Percentiles rank a stretch among this genome's conserved stretches.
phyloP scores from a whole-genome alignment of 768 basidiomycete genomes.

The Pisolithus sp. region DNA sequence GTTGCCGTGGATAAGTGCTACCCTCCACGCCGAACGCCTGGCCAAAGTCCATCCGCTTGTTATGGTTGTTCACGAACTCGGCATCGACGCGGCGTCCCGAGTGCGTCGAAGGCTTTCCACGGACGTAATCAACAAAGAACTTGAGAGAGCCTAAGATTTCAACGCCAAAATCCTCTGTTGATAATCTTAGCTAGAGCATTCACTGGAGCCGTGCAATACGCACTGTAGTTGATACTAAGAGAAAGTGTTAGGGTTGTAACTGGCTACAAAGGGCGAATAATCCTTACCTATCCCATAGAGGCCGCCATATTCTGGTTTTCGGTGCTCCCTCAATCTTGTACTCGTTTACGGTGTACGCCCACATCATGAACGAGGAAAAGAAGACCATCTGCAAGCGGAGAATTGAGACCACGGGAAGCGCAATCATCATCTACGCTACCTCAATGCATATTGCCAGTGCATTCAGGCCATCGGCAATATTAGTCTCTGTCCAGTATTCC shows the following conservation, averaged over 20 bases:
- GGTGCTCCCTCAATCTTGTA: conserved; percentile 44
- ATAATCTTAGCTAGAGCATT: conserved; percentile 2
- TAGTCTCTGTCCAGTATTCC: conserved; percentile 74
- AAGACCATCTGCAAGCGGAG: conserved; percentile 62
- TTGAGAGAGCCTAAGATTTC: conserved; percentile 61
- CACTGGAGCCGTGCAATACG: conserved; percentile 9
- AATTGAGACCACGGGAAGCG: conserved; percentile 4
- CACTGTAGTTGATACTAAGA: conserved; percentile 41
- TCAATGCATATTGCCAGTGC: conserved; percentile 82
- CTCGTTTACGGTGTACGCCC: conserved; percentile 72
- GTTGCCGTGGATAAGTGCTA: conserved; percentile 12
- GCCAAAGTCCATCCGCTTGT: conserved; percentile 28
- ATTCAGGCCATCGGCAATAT: conserved; percentile 78
- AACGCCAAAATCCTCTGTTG: conserved; percentile 52
- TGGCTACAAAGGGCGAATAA: neutral
- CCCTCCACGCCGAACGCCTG: conserved; percentile 35
- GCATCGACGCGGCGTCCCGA: conserved; percentile 12
- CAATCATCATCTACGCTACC: conserved; percentile 33
- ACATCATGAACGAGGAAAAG: conserved; percentile 72
- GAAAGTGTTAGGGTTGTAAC: conserved; percentile 3
- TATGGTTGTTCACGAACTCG: conserved; percentile 18
- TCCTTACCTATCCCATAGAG: conserved; percentile 57
- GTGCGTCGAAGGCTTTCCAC: conserved; percentile 25
- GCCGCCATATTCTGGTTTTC: conserved; percentile 57
- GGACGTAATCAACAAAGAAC: conserved; percentile 47